A percentile compares a stretch with the other conserved stretches of the same genome.
These are phyloP conservation scores for Juncus inflexus DNA, from an alignment of 176 grass and related monocot genomes.

Conservation along the genomic window DNA sequence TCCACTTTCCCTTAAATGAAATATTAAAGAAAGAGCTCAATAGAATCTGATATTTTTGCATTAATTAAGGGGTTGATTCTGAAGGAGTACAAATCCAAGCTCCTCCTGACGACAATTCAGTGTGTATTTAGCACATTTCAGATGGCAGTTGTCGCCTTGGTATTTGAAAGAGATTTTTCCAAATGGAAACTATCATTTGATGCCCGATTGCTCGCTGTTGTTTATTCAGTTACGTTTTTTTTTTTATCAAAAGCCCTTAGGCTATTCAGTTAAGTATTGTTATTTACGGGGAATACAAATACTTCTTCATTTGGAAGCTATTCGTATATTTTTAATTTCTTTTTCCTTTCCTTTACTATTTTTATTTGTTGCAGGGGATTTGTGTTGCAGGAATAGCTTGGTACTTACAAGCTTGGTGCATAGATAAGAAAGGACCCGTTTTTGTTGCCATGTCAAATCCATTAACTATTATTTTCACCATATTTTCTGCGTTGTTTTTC, in stretches of 20 bases:
- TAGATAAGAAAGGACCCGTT: constrained; percentile 41
- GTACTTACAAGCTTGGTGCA: constrained; percentile 62
- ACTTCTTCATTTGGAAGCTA: too few relatives aligned
- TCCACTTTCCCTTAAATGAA: too few relatives aligned
- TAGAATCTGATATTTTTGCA: background rate
- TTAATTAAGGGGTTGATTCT: constrained; percentile 37
- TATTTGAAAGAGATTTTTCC: constrained; percentile 39
- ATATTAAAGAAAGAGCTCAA: too few relatives aligned
- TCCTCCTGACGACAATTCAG: constrained; percentile 42
- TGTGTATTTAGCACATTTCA: constrained; percentile 49
- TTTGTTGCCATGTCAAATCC: constrained; percentile 44
- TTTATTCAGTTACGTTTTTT: constrained; percentile 29
- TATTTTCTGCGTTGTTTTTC: constrained; percentile 43
- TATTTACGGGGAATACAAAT: too few relatives aligned
- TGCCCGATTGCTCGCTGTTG: constrained; percentile 38
- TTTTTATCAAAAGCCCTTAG: too few relatives aligned
- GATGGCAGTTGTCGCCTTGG: constrained; percentile 26
- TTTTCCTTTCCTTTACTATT: background rate
- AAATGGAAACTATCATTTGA: constrained; percentile 53
- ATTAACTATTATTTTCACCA: constrained; percentile 36
- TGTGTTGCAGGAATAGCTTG: constrained; percentile 33
- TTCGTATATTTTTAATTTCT: background rate
- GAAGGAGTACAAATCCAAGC: constrained; percentile 49
- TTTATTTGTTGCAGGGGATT: too few relatives aligned
- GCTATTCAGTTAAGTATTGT: background rate